Base-by-base conservation (phyloP, 1,284 basidiomycete species). In the Thelephora terrestris region DNA sequence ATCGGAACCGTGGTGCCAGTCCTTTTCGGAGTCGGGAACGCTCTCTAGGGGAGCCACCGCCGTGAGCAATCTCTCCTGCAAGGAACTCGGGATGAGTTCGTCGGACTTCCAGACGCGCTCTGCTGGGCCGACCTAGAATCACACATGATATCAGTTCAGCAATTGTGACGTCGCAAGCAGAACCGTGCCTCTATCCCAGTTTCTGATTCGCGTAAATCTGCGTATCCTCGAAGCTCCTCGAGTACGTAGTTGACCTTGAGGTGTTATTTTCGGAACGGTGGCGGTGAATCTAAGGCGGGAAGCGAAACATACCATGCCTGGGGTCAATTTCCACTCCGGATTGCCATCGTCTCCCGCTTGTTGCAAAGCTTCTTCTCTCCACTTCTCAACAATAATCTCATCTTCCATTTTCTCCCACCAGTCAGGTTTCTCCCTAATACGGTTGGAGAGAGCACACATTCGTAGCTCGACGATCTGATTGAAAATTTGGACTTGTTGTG, bases 61-160 rank as follows among this genome's bases (percentile, higher is more conserved):
- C 10, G 38, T 16, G 23, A 40, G 38, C 9, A 40, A 16, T 40
- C 17, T 24, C 38, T 40, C 38, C 14, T n/a, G 38, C 23, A 40
- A 24, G 10, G 18, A 20, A 40, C 20, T 21, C 7, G 38, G 38
- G 18, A 40, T 40, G 7, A 40, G 18, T 9, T 10, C 10, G 18
- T 40, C 38, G 1, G 70, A 69, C 52, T 77, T 68, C 74, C 75
- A 79, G 23, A 79, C 73, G 17, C 74, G 67, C 47, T 77, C 74
- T 49, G 74, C 76, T 12, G 36, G 36, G 38, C 14, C 29, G 39
- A 45, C 45, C 37, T 49, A 38, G 12, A 36, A 45, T 54, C 29
- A 10, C 3, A 40, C 21, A 10, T 23, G 47, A 24, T 47, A 16
- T 38, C 14, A 36, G 17, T 44, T 46, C 36, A n/a, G 36, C 18